A percentile compares a stretch with the other conserved stretches of the same genome.
phyloP scores from a whole-genome alignment of 2,329 filamentous ascomycete species.

The Graphium sp. region DNA sequence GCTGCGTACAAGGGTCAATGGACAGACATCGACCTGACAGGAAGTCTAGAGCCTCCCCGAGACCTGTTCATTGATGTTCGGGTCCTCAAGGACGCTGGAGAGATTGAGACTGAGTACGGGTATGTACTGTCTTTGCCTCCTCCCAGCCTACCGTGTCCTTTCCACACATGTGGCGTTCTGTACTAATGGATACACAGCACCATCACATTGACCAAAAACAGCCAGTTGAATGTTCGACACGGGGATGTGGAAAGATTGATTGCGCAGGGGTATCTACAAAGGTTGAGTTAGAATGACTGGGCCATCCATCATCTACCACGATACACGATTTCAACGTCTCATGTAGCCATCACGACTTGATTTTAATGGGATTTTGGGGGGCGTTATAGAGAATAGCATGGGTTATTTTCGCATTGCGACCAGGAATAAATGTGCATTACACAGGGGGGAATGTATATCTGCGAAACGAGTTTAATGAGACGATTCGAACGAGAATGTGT shows the following conservation, averaged over 20 bases:
- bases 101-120: slow-evolving; percentile 99
- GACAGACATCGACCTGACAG: slow-evolving; percentile 94
- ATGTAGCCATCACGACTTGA: no score
- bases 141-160: background rate
- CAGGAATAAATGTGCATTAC: no score
- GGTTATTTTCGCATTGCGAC: no score
- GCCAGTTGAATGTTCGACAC: slow-evolving; percentile 91
- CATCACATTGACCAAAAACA: slow-evolving; percentile 94
- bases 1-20: slow-evolving; percentile 97
- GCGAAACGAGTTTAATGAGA: no score
- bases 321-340: no score
- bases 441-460: no score
- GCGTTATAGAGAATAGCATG: no score
- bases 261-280: slow-evolving; percentile 85
- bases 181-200: no score
- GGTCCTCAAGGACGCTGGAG: slow-evolving; percentile 88
- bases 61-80: slow-evolving; percentile 95
- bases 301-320: slow-evolving; percentile 8
- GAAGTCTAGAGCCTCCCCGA: slow-evolving; percentile 80
- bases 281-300: slow-evolving; percentile 42
- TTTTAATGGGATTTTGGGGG: no score
- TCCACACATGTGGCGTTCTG: slow-evolving; percentile 7
- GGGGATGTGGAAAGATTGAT: slow-evolving; percentile 92
- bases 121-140: slow-evolving; percentile 25
- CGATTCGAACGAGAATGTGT: no score